phyloP scores from a whole-genome alignment of 2,329 filamentous ascomycete genomes.

The Calonectria ilicicola region DNA sequence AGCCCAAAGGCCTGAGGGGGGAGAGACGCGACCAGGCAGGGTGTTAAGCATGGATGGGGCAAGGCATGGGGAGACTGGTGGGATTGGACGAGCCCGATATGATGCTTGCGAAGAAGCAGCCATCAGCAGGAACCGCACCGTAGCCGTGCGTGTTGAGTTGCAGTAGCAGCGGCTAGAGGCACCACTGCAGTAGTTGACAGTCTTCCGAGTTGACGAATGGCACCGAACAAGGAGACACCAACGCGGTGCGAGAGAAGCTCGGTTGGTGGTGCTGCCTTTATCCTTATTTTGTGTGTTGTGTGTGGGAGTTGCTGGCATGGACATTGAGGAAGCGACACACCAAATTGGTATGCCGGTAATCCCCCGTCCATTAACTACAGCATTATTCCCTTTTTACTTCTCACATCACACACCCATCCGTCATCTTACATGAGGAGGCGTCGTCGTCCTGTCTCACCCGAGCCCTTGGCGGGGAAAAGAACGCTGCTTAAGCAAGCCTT shows the following conservation, averaged over 20 bases:
- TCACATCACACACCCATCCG: neutral
- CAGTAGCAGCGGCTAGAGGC: constrained; percentile 15
- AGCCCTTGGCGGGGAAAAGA: neutral
- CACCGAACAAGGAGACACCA: neutral
- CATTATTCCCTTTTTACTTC: neutral
- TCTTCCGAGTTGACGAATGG: neutral
- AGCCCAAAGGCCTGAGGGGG: neutral
- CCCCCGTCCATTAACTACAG: neutral
- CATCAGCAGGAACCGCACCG: constrained; percentile 15
- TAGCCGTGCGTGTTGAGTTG: neutral
- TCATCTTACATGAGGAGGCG: neutral
- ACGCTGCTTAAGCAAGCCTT: neutral
- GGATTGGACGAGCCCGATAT: constrained; percentile 17
- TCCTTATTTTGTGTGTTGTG: no score
- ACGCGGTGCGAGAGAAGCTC: neutral
- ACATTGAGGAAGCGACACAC: neutral
- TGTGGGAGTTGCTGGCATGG: neutral
- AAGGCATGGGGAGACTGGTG: neutral
- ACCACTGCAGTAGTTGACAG: constrained; percentile 18
- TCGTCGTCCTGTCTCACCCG: neutral
- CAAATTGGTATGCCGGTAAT: neutral
- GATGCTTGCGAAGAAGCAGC: constrained; percentile 6
- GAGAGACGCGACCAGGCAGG: constrained; percentile 2
- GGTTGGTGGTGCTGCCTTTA: neutral
- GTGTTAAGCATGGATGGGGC: constrained; percentile 18